phyloP scores from a whole-genome alignment of 2,329 filamentous ascomycete genomes.

The Pseudogymnoascus sp. region DNA sequence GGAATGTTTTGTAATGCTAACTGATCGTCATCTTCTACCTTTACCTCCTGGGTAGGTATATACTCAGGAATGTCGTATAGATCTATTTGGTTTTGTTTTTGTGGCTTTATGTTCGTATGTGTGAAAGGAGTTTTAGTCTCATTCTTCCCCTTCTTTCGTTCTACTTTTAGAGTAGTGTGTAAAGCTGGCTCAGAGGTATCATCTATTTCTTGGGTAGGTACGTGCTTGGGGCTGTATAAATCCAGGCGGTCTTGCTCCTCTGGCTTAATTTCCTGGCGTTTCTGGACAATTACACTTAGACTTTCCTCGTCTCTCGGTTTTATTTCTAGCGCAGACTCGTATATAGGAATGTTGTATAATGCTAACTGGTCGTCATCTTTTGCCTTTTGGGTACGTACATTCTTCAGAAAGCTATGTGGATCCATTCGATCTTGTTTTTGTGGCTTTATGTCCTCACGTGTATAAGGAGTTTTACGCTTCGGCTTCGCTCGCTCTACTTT shows the following conservation, averaged over 20 bases:
- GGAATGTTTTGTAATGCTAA: not conserved
- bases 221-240: not conserved
- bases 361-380: not conserved
- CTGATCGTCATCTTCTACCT: not conserved
- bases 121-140: not conserved
- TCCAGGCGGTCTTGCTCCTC: not conserved
- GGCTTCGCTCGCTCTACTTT: not conserved
- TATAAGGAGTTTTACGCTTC: not conserved
- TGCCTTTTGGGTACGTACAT: not conserved
- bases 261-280: conserved; percentile 5
- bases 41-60: not conserved
- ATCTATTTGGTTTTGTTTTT: not conserved
- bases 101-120: not conserved
- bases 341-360: not conserved
- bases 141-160: not conserved
- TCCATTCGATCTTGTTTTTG: not conserved
- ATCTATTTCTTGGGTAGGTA: not conserved
- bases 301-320: not conserved
- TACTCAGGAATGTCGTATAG: not conserved
- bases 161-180: not conserved
- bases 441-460: not conserved
- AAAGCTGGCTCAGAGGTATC: not conserved
- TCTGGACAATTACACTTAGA: not conserved
- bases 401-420: not conserved
- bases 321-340: not conserved